phyloP scores from a whole-genome alignment of 495 filamentous ascomycete species.

The Trypethelium eluteriae region DNA sequence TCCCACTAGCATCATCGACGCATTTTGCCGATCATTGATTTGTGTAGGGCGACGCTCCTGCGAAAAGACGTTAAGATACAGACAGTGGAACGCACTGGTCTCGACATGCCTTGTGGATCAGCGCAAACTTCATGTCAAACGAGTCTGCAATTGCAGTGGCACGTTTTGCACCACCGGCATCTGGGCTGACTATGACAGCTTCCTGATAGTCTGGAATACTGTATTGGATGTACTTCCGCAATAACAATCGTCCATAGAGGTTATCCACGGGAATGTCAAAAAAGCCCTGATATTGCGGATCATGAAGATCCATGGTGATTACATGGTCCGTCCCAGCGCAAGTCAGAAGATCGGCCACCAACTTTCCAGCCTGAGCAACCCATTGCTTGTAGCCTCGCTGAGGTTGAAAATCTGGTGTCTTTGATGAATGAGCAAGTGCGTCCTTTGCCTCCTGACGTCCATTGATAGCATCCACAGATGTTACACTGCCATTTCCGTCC shows the following conservation, averaged over 20 bases:
- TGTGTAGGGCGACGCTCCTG: conserved; percentile 95
- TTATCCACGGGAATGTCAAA: conserved; percentile 99
- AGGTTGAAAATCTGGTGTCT: conserved; percentile 52
- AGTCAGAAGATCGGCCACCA: conserved; percentile 88
- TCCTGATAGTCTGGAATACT: conserved; percentile 60
- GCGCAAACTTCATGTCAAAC: conserved; percentile 83
- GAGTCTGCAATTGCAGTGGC: conserved; percentile 95
- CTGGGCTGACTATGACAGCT: conserved; percentile 88
- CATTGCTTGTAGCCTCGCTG: conserved; percentile 95
- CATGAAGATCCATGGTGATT: conserved; percentile 95
- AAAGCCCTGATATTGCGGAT: conserved; percentile 97
- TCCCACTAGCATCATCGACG: conserved; percentile 97
- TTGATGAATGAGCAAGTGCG: conserved; percentile 11
- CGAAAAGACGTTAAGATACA: conserved; percentile 27
- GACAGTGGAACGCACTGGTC: conserved; percentile 21
- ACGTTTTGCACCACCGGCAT: conserved; percentile 92
- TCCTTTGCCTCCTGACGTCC: conserved; percentile 13
- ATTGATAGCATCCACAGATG: conserved; percentile 12
- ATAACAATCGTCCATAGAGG: conserved; percentile 76
- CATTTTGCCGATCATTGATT: conserved; percentile 88
- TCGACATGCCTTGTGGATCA: conserved; percentile 87
- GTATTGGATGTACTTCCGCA: conserved; percentile 83
- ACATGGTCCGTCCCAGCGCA: conserved; percentile 95
- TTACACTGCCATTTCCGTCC: conserved; percentile 13
- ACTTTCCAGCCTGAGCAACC: conserved; percentile 94